Percentiles rank a stretch among this genome's conserved stretches.
Conservation (phyloP, 23 red algal genomes). For the Gracilaria vermiculophylla region DNA sequence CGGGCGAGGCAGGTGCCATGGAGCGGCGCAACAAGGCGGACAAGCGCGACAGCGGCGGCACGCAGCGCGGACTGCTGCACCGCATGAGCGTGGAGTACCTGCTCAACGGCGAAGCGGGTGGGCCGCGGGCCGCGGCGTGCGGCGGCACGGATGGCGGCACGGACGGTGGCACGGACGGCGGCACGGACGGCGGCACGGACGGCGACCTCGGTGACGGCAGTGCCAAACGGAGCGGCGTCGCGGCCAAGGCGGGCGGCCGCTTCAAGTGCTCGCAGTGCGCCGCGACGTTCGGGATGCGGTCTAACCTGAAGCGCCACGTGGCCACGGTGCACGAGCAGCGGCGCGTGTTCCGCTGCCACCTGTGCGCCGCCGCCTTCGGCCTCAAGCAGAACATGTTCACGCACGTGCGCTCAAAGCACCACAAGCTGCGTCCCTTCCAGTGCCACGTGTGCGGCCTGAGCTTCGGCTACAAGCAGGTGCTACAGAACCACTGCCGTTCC, state of each 20-base stretch:
- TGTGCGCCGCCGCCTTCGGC: slow-evolving; percentile 48
- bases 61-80: background rate
- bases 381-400: slow-evolving; percentile 58
- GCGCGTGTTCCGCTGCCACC: slow-evolving; percentile 42
- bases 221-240: background rate
- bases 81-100: slow-evolving; percentile 39
- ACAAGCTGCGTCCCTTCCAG: slow-evolving; percentile 18
- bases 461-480: slow-evolving; percentile 70
- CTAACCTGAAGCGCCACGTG: slow-evolving; percentile 58
- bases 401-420: slow-evolving; percentile 47
- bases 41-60: background rate
- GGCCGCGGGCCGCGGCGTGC: background rate
- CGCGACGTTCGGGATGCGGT: slow-evolving; percentile 29
- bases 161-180: background rate
- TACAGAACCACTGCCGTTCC: slow-evolving; percentile 50
- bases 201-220: too few relatives aligned
- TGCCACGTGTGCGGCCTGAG: slow-evolving; percentile 16
- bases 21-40: too few relatives aligned
- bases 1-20: too few relatives aligned
- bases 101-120: slow-evolving; percentile 10
- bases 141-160: background rate
- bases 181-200: background rate
- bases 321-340: slow-evolving; percentile 65
- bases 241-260: background rate
- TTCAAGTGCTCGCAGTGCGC: slow-evolving; percentile 33